Evolutionary conservation across 371 early-diverging fungal species (phyloP).

Genomic region (Zopfochytrium polystomum): DNA sequence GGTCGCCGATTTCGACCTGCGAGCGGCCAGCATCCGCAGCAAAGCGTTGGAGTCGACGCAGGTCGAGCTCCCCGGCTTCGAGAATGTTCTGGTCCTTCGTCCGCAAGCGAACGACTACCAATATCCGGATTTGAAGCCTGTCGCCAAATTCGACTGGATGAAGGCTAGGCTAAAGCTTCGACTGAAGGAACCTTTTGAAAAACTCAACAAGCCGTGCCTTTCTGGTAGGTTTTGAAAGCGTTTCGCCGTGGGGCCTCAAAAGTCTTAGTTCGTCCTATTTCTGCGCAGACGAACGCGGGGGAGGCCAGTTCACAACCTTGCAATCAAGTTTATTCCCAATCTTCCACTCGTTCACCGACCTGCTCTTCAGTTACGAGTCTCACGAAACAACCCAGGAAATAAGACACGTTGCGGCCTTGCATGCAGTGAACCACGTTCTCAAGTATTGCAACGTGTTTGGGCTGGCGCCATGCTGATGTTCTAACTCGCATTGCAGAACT

Average conservation of each 20-base stretch:
- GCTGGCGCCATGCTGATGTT: conserved; percentile 4
- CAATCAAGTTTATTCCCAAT: conserved; percentile 55
- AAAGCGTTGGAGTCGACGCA: neutral
- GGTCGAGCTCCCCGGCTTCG: too few species aligned
- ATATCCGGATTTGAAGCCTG: neutral
- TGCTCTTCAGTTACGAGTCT: conserved; percentile 66
- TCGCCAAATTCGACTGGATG: neutral
- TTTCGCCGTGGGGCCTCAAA: too few species aligned
- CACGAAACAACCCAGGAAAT: conserved; percentile 63
- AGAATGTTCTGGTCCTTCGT: too few species aligned
- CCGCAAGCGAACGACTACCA: neutral
- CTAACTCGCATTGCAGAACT: conserved; percentile 41
- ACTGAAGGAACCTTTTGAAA: conserved; percentile 7
- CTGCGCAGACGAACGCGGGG: neutral
- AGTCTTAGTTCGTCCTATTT: too few species aligned
- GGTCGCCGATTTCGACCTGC: neutral
- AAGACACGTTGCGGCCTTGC: conserved; percentile 70
- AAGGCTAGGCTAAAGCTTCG: conserved; percentile 1
- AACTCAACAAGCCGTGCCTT: too few species aligned
- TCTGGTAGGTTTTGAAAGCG: too few species aligned
- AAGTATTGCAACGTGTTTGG: conserved; percentile 51
- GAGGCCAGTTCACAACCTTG: conserved; percentile 28
- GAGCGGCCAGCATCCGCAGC: neutral
- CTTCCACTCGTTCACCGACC: conserved; percentile 72
- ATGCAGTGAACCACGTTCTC: conserved; percentile 85